Base-by-base conservation (phyloP, 1,284 basidiomycete species). In the Albatrellus sp. region DNA sequence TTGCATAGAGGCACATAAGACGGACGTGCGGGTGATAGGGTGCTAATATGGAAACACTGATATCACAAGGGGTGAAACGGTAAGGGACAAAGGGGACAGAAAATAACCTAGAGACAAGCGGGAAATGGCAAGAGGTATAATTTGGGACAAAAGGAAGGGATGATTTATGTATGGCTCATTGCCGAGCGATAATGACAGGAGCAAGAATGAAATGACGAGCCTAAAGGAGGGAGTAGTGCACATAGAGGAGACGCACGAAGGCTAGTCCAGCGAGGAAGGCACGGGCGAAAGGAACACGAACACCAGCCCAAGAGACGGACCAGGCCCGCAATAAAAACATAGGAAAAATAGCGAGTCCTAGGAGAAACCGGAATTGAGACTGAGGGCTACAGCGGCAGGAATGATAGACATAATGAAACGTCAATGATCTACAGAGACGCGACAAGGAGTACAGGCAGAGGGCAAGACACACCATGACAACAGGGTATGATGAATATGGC, bases 271-370 rank as follows among this genome's bases (percentile, higher is more conserved):
- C 11, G 30, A 19, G 11, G 24, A 17, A n/a, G 10, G 16, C 20
- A 40, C 14, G 13, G 30, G 28, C 14, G 28, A 40, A 14, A 19
- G 24, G 38, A 24, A 24, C 24, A 28, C 38, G 38, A 28, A 7
- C 38, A 19, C 35, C 5, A 13, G 35, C 7, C 24, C 24, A 24
- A 24, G 4, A 24, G n/a, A 24, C 35, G 35, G n/a, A 40, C 24
- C 20, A 4, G 13, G 38, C 24, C 11, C 38, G 20, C n/a, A 40
- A 40, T 40, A 40, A 40, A 40, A 40, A 40, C 38, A 40, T 24
- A 7, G 24, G 7, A 24, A 4, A 24, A 24, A 24, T n/a, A n/a
- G 24, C 24, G 24, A 24, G 24, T 3, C 7, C 24, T 24, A 7
- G 7, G 3, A 24, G 24, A 4, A 24, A 24, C 24, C 24, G 24